Evolutionary conservation across 1,284 basidiomycete genomes (phyloP).

Genomic region (Limonomyces culmigenus): DNA sequence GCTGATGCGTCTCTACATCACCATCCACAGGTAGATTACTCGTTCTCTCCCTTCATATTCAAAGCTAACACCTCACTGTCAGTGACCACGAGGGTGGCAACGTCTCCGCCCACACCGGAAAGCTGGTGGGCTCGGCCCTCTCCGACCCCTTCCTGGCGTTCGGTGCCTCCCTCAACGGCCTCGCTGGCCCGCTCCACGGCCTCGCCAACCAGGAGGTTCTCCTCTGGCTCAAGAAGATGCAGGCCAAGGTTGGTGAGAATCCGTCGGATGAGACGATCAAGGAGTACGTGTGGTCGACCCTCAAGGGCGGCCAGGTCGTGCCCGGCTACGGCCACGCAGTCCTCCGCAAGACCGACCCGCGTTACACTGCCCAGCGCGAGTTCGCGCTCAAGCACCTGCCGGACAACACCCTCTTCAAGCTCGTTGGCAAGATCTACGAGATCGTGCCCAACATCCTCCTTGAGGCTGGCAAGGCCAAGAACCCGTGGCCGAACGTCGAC

Average conservation of each 20-base stretch:
- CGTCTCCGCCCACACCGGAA: slow-evolving; percentile 92
- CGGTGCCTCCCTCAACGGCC: slow-evolving; percentile 86
- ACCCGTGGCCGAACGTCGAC: slow-evolving; percentile 90
- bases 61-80: slow-evolving; percentile 20
- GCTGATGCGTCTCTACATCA: slow-evolving; percentile 91
- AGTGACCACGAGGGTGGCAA: slow-evolving; percentile 98
- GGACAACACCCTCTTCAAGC: slow-evolving; percentile 79
- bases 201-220: slow-evolving; percentile 96
- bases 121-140: slow-evolving; percentile 94
- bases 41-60: slow-evolving; percentile 6
- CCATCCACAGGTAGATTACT: slow-evolving; percentile 95
- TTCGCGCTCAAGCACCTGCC: slow-evolving; percentile 86
- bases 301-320: slow-evolving; percentile 84
- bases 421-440: slow-evolving; percentile 86
- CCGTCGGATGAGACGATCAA: slow-evolving; percentile 75
- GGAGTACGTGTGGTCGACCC: slow-evolving; percentile 86
- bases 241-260: slow-evolving; percentile 65
- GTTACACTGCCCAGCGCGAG: slow-evolving; percentile 90
- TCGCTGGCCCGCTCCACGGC: slow-evolving; percentile 94
- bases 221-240: slow-evolving; percentile 82
- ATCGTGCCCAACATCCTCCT: slow-evolving; percentile 88
- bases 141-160: slow-evolving; percentile 97
- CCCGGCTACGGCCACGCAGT: slow-evolving; percentile 96
- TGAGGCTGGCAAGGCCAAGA: slow-evolving; percentile 91
- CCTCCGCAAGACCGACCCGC: slow-evolving; percentile 92